These are phyloP conservation scores for Penicillium herquei DNA, from an alignment of 495 filamentous ascomycete species.

Conservation along the genomic window DNA sequence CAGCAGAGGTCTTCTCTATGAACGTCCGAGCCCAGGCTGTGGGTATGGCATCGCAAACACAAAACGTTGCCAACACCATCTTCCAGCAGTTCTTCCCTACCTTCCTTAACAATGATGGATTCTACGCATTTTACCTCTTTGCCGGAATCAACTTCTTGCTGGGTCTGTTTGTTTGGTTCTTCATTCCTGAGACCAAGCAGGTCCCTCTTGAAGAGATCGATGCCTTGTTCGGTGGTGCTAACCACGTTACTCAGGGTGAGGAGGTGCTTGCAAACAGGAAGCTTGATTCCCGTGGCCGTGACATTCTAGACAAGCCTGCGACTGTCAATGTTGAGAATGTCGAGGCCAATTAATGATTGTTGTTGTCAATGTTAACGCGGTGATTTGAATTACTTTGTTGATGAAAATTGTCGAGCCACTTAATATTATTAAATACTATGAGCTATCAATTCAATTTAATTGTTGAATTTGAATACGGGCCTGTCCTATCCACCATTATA, in stretches of 20 bases:
- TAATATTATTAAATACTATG: too few species aligned
- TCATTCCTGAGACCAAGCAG: constrained; percentile 72
- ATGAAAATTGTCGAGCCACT: neutral
- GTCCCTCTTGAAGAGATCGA: constrained; percentile 66
- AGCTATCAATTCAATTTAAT: too few species aligned
- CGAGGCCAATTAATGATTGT: neutral
- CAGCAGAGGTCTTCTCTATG: constrained; percentile 64
- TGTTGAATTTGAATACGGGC: too few species aligned
- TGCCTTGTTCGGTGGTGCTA: constrained; percentile 55
- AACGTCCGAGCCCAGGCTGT: constrained; percentile 66
- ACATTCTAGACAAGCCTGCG: constrained; percentile 25
- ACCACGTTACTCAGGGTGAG: constrained; percentile 56
- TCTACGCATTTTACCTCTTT: constrained; percentile 54
- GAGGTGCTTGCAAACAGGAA: constrained; percentile 35
- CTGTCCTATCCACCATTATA: too few species aligned
- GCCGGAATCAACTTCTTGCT: constrained; percentile 55
- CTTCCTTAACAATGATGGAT: constrained; percentile 57
- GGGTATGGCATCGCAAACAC: constrained; percentile 65
- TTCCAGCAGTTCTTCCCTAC: constrained; percentile 67
- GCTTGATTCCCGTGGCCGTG: constrained; percentile 9
- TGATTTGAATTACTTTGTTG: neutral
- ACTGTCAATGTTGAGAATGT: constrained; percentile 31
- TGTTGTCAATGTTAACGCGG: neutral
- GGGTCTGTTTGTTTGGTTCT: constrained; percentile 70
- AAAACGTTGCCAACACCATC: constrained; percentile 64